These are phyloP conservation scores for Physcomitrellopsis africana DNA, from an alignment of 225 moss, liverwort and hornwort species.

Conservation along the genomic window DNA sequence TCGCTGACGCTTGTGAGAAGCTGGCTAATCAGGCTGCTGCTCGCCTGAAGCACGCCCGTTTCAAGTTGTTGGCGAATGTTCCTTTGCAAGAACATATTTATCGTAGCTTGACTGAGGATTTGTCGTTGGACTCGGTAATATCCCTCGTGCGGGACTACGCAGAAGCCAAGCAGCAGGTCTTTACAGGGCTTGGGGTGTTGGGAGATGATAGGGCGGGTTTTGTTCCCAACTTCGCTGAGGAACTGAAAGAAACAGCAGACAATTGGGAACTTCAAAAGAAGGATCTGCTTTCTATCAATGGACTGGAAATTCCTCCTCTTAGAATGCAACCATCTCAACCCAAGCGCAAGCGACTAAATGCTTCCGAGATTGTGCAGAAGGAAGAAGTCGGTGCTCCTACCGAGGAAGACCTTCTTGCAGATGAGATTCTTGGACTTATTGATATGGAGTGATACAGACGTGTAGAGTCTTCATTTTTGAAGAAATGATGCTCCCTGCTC, in stretches of 20 bases:
- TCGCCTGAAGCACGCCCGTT: conserved; percentile 71
- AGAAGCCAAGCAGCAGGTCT: conserved; percentile 55
- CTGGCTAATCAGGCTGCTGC: conserved; percentile 67
- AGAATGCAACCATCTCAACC: conserved; percentile 17
- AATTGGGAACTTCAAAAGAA: conserved; percentile 57
- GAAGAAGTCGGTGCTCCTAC: conserved; percentile 24
- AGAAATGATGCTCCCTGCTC: not conserved
- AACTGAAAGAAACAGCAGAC: conserved; percentile 40
- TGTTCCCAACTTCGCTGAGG: conserved; percentile 37
- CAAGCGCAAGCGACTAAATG: conserved; percentile 15
- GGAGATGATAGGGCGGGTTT: conserved; percentile 11
- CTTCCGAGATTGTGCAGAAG: not conserved
- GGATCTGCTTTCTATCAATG: conserved; percentile 55
- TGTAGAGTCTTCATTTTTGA: conserved; percentile 14
- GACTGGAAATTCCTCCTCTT: conserved; percentile 39
- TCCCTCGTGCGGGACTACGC: conserved; percentile 52
- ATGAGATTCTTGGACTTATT: conserved; percentile 55
- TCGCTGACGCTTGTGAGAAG: conserved; percentile 73
- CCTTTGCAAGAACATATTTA: conserved; percentile 69
- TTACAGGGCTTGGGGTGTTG: conserved; percentile 47
- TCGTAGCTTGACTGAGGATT: conserved; percentile 51
- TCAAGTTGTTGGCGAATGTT: conserved; percentile 62
- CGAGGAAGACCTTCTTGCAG: conserved; percentile 49
- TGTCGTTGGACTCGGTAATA: conserved; percentile 45
- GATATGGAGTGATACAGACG: conserved; percentile 33